Evolutionary conservation across 352 stramenopile genomes (phyloP).

Genomic region (Phytophthora europaea): DNA sequence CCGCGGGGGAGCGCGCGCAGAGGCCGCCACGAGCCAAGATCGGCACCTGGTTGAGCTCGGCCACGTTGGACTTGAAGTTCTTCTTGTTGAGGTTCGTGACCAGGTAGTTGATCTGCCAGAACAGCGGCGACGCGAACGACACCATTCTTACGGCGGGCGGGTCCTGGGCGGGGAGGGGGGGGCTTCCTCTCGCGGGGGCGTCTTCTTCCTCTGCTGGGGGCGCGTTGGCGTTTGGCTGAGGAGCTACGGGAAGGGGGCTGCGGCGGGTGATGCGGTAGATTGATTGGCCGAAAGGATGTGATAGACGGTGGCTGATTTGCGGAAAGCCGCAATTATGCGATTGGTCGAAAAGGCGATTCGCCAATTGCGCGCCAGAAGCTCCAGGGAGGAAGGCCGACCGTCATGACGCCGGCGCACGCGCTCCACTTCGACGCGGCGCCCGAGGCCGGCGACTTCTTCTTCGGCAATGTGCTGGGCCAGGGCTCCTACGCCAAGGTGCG

Average conservation of each 20-base stretch:
- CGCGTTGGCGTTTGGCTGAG: constrained; percentile 34
- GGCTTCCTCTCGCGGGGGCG: constrained; percentile 17
- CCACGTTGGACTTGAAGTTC: constrained; percentile 94
- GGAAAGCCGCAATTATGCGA: background rate
- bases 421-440: constrained; percentile 74
- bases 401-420: constrained; percentile 50
- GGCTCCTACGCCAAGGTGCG: constrained; percentile 89
- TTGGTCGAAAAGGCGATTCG: constrained; percentile 29
- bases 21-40: constrained; percentile 15
- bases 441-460: constrained; percentile 87
- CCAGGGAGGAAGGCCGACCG: background rate
- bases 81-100: constrained; percentile 95
- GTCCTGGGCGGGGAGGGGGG: constrained; percentile 3
- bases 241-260: constrained; percentile 30
- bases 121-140: constrained; percentile 93
- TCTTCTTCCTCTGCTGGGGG: constrained; percentile 17
- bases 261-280: background rate
- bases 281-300: background rate
- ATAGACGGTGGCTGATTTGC: background rate
- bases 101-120: constrained; percentile 95
- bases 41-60: constrained; percentile 92
- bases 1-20: constrained; percentile 3
- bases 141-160: constrained; percentile 57
- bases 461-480: constrained; percentile 88
- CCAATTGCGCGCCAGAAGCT: constrained; percentile 17